Conservation (phyloP, 2,329 filamentous ascomycete species). For the Hymenoscyphus linearis region DNA sequence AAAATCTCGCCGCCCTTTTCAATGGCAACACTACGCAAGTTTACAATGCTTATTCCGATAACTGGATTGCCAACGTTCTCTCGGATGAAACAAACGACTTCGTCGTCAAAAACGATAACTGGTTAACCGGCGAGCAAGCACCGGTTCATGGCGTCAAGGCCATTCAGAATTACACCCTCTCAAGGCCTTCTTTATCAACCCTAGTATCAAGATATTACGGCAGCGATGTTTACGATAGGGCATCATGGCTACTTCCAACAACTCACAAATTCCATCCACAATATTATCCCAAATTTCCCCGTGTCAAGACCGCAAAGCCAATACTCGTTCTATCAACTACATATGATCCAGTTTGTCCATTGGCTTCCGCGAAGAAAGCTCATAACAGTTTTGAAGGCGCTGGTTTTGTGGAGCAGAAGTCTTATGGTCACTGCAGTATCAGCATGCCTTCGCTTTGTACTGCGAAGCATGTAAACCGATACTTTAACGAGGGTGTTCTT, state of each 20-base stretch:
- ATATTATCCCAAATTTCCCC: conserved; percentile 16
- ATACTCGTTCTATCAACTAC: conserved; percentile 25
- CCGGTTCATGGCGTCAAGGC: conserved; percentile 14
- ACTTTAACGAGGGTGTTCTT: conserved; percentile 22
- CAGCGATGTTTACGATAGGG: conserved; percentile 10
- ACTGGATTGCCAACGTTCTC: conserved; percentile 7
- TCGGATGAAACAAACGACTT: conserved; percentile 16
- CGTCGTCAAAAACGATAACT: conserved; percentile 14
- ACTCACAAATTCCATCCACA: conserved; percentile 15
- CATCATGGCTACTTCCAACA: conserved; percentile 15
- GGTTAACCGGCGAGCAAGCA: conserved; percentile 8
- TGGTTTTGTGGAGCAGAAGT: conserved; percentile 23
- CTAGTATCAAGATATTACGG: conserved; percentile 12
- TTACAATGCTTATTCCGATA: conserved; percentile 31
- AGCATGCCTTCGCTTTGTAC: conserved; percentile 22
- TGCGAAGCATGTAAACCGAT: conserved; percentile 19
- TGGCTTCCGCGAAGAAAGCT: conserved; percentile 20
- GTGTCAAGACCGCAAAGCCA: conserved; percentile 21
- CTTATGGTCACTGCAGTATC: conserved; percentile 24
- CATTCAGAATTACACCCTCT: conserved; percentile 10
- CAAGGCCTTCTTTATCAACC: neutral
- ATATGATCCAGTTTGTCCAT: conserved; percentile 24
- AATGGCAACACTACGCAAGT: conserved; percentile 14
- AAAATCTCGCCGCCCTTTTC: conserved; percentile 15
- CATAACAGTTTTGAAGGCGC: conserved; percentile 24